These are phyloP conservation scores for Trametes sp. DNA, from an alignment of 1,284 basidiomycete species.

Conservation along the genomic window DNA sequence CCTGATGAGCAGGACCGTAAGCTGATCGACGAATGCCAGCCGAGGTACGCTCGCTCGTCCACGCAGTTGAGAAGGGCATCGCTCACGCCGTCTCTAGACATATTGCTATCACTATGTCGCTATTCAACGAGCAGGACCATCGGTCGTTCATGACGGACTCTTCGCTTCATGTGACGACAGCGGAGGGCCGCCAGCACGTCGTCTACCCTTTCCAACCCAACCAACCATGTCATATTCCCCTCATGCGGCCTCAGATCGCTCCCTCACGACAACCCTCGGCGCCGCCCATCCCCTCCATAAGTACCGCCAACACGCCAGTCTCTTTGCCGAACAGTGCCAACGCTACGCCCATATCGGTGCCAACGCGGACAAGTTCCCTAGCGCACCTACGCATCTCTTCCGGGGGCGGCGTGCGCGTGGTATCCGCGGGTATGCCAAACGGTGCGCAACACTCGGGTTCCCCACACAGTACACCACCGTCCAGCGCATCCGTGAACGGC, in stretches of 20 bases:
- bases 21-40: conserved; percentile 74
- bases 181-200: conserved; percentile 34
- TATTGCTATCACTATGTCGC: conserved; percentile 62
- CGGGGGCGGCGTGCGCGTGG: conserved; percentile 58
- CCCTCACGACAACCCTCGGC: conserved; percentile 19
- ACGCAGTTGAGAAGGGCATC: conserved; percentile 1
- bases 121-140: conserved; percentile 56
- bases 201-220: conserved; percentile 33
- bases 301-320: conserved; percentile 18
- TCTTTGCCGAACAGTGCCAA: conserved; percentile 46
- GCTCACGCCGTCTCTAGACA: conserved; percentile 48
- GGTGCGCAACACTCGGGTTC: conserved; percentile 32
- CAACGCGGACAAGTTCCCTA: conserved; percentile 54
- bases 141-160: conserved; percentile 53
- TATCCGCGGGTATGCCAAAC: conserved; percentile 30
- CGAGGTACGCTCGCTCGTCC: conserved; percentile 52
- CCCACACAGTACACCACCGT: conserved; percentile 48
- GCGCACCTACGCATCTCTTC: conserved; percentile 67
- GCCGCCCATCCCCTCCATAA: conserved; percentile 24
- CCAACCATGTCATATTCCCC: conserved; percentile 6
- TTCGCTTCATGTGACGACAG: conserved; percentile 48
- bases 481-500: conserved; percentile 32
- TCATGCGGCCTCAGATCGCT: conserved; percentile 18
- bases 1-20: conserved; percentile 72
- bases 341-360: conserved; percentile 45